These are phyloP conservation scores for Lotus japonicus DNA, from an alignment of 306 rosid species.

Conservation along the genomic window DNA sequence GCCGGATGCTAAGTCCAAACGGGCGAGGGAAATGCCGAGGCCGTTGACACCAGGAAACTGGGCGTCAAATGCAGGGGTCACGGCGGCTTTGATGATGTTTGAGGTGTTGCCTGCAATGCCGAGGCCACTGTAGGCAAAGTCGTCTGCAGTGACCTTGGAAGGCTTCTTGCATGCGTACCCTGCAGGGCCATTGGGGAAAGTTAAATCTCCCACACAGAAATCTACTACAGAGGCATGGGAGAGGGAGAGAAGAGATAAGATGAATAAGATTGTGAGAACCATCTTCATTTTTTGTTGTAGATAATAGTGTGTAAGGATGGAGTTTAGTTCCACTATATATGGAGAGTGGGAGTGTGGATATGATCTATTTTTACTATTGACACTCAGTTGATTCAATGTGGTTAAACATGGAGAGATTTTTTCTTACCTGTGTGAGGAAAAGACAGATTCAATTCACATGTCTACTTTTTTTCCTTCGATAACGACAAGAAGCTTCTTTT, in stretches of 20 bases:
- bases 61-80: slow-evolving; percentile 53
- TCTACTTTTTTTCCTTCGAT: slow-evolving; percentile 11
- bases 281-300: slow-evolving; percentile 21
- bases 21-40: slow-evolving; percentile 59
- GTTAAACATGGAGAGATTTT: slow-evolving; percentile 17
- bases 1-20: slow-evolving; percentile 45
- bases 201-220: slow-evolving; percentile 71
- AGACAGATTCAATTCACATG: slow-evolving; percentile 29
- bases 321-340: not conserved
- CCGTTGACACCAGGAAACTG: slow-evolving; percentile 73
- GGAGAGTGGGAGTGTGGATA: slow-evolving; percentile 16
- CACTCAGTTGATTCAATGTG: not conserved
- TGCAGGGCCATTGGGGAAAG: slow-evolving; percentile 47
- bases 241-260: slow-evolving; percentile 27
- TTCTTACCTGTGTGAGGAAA: not conserved
- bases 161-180: slow-evolving; percentile 70
- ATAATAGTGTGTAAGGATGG: not conserved
- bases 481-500: slow-evolving; percentile 44
- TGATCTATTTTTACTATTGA: not conserved
- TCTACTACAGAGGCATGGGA: slow-evolving; percentile 60
- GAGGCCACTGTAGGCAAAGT: slow-evolving; percentile 55
- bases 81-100: slow-evolving; percentile 61
- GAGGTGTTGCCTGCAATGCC: slow-evolving; percentile 61
- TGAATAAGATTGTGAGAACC: slow-evolving; percentile 34
- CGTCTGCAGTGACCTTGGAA: slow-evolving; percentile 38